Evolutionary conservation across 2,329 filamentous ascomycete species (phyloP).

Genomic region (Colletotrichum sublineola): DNA sequence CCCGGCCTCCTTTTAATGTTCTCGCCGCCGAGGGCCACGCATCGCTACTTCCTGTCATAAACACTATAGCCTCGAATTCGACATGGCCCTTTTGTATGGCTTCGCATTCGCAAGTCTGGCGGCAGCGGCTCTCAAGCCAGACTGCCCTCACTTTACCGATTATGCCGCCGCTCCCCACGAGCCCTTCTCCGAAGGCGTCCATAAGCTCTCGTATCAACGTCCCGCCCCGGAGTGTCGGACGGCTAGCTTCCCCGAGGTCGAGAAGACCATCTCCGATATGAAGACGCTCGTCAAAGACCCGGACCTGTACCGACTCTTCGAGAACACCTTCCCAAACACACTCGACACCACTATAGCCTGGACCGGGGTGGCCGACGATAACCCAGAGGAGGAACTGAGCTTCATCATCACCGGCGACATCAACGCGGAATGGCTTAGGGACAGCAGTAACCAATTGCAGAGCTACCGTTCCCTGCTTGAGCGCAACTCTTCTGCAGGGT

Average conservation of each 20-base stretch:
- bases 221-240: slow-evolving; percentile 83
- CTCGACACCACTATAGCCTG: slow-evolving; percentile 80
- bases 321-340: slow-evolving; percentile 81
- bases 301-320: slow-evolving; percentile 78
- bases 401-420: slow-evolving; percentile 92
- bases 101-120: slow-evolving; percentile 32
- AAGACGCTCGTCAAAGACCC: slow-evolving; percentile 79
- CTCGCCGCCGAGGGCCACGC: slow-evolving; percentile 15
- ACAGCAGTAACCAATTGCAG: slow-evolving; percentile 85
- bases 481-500: slow-evolving; percentile 63
- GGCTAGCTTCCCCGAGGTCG: slow-evolving; percentile 82
- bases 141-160: slow-evolving; percentile 53
- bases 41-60: slow-evolving; percentile 24
- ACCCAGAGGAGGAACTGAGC: slow-evolving; percentile 69
- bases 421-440: slow-evolving; percentile 92
- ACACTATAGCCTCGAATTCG: background rate
- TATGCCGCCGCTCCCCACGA: slow-evolving; percentile 62
- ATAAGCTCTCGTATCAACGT: slow-evolving; percentile 84
- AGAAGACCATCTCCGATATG: slow-evolving; percentile 80
- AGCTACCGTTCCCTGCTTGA: slow-evolving; percentile 77
- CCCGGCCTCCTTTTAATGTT: slow-evolving; percentile 18
- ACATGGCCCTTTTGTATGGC: slow-evolving; percentile 15
- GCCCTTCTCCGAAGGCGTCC: slow-evolving; percentile 82
- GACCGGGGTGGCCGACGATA: slow-evolving; percentile 71
- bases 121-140: slow-evolving; percentile 44